phyloP scores from a whole-genome alignment of 2,329 filamentous ascomycete genomes.

The Fusarium tupiense region DNA sequence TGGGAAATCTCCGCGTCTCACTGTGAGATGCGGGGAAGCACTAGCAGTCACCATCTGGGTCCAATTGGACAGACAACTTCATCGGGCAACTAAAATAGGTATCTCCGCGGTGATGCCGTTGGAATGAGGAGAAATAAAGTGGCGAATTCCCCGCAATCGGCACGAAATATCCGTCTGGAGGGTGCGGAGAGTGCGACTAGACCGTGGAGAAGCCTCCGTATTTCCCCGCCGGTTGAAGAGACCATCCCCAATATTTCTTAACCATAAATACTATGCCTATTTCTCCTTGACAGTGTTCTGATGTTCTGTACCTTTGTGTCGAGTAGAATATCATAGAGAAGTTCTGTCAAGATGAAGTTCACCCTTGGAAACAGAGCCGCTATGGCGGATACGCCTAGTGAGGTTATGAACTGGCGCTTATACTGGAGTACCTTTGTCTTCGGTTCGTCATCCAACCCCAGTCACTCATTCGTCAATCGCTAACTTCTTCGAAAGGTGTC shows the following conservation, averaged over 20 bases:
- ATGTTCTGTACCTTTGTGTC: neutral
- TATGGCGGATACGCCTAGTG: constrained; percentile 19
- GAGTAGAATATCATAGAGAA: neutral
- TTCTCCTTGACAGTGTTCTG: fast-evolving
- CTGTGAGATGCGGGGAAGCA: neutral
- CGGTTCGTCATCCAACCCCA: neutral
- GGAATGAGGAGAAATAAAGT: neutral
- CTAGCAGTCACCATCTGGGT: neutral
- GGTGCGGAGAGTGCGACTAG: neutral
- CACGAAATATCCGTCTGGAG: constrained; percentile 5
- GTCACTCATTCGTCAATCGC: fast-evolving
- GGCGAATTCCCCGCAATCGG: constrained; percentile 5
- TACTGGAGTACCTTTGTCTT: constrained; percentile 27
- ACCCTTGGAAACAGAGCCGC: constrained; percentile 17
- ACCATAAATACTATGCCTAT: neutral
- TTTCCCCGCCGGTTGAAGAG: neutral
- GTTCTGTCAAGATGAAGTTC: constrained; percentile 13
- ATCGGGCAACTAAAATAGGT: neutral
- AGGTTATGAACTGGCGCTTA: constrained; percentile 20
- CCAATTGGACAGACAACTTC: neutral
- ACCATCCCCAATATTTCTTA: neutral
- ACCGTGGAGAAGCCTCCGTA: neutral
- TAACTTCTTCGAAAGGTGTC: neutral
- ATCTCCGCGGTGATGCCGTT: neutral
- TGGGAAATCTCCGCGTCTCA: neutral